Evolutionary conservation across 768 basidiomycete species (phyloP).

Genomic region (Russula griseocarnosa): DNA sequence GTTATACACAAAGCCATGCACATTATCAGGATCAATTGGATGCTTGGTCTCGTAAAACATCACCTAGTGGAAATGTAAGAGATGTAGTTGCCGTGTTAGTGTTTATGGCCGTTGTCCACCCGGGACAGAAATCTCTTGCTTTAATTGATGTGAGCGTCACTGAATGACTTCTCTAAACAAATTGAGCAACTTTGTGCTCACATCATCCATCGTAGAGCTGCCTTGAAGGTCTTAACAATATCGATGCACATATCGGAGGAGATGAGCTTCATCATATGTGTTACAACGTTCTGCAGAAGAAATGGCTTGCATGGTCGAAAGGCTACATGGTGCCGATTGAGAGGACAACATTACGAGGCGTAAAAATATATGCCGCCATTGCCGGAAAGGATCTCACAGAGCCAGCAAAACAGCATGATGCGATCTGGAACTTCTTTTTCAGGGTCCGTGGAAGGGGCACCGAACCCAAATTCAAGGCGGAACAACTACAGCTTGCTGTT

Average conservation of each 20-base stretch:
- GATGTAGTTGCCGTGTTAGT: not conserved
- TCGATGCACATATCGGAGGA: too few species aligned
- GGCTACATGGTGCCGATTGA: not conserved
- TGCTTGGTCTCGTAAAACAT: not conserved
- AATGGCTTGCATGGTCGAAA: not conserved
- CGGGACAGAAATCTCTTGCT: not conserved
- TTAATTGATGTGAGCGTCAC: not conserved
- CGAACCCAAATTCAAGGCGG: not conserved
- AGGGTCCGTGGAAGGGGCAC: not conserved
- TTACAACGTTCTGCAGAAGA: not conserved
- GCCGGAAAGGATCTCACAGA: not conserved
- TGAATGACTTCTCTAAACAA: not conserved
- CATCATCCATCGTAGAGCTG: not conserved
- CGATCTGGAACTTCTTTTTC: not conserved
- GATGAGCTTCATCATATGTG: not conserved
- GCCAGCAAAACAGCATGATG: not conserved
- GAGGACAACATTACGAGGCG: not conserved
- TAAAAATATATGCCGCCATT: not conserved
- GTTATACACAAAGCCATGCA: not conserved
- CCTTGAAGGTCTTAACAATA: not conserved
- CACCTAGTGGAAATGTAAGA: not conserved
- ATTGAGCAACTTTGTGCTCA: not conserved
- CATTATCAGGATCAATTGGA: not conserved
- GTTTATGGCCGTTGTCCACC: not conserved
- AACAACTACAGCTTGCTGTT: too few species aligned